A percentile compares a stretch with the other conserved stretches of the same genome.
Evolutionary conservation across 768 basidiomycete species (phyloP).

Genomic region (Holtermannia corniformis): DNA sequence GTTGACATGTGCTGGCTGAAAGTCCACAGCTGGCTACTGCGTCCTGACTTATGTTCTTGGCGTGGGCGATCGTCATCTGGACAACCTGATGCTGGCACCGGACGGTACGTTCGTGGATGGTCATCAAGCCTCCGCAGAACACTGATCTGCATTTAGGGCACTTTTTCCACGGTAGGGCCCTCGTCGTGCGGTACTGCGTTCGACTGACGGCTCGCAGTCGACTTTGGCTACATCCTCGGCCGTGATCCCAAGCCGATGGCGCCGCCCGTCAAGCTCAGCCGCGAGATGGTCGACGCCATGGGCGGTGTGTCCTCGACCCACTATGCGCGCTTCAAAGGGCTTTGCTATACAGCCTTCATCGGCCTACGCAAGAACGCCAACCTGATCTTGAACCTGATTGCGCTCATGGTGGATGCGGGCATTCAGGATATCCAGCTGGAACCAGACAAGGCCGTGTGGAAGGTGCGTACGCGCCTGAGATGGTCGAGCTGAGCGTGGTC

Average conservation of each 20-base stretch:
- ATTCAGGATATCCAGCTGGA: slow-evolving; percentile 88
- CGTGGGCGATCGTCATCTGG: slow-evolving; percentile 92
- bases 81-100: slow-evolving; percentile 83
- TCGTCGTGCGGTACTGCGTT: background rate
- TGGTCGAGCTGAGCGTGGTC: slow-evolving; percentile 44
- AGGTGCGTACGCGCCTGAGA: slow-evolving; percentile 38
- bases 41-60: slow-evolving; percentile 93
- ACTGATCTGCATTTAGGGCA: slow-evolving; percentile 53
- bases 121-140: background rate
- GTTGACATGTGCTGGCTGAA: slow-evolving; percentile 15
- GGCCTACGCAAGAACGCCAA: slow-evolving; percentile 94
- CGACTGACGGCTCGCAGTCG: slow-evolving; percentile 50
- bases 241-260: slow-evolving; percentile 97
- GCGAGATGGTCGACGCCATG: slow-evolving; percentile 99
- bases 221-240: slow-evolving; percentile 96
- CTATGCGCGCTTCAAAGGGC: slow-evolving; percentile 88
- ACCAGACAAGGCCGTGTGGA: slow-evolving; percentile 47
- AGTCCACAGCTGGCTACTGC: slow-evolving; percentile 78
- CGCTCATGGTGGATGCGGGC: slow-evolving; percentile 94
- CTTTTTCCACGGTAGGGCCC: slow-evolving; percentile 81
- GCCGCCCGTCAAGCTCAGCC: slow-evolving; percentile 95
- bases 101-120: slow-evolving; percentile 53
- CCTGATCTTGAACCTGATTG: slow-evolving; percentile 88
- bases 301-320: slow-evolving; percentile 94
- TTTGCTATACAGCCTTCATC: slow-evolving; percentile 96